Conservation (phyloP, 225 moss, liverwort and hornwort genomes). For the Polytrichum commune region DNA sequence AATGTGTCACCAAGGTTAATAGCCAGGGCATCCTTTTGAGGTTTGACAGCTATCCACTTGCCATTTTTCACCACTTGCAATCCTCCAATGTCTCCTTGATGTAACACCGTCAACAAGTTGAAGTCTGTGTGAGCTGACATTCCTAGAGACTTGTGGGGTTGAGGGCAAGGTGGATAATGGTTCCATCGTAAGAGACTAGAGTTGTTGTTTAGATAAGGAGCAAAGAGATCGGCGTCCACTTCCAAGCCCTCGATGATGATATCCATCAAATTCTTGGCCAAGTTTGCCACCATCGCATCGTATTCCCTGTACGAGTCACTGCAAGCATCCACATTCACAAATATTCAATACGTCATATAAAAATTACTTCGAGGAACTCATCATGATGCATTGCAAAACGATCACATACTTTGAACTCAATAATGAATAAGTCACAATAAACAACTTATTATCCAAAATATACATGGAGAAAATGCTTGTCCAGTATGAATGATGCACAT, state of each 20-base stretch:
- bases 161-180: constrained; percentile 50
- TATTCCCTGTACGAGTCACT: constrained; percentile 39
- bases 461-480: too few relatives aligned
- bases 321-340: constrained; percentile 2
- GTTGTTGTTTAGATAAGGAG: constrained; percentile 12
- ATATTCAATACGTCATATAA: not conserved
- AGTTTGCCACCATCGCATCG: constrained; percentile 12
- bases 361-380: too few relatives aligned
- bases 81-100: constrained; percentile 48
- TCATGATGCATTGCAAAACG: too few relatives aligned
- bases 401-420: too few relatives aligned
- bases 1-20: constrained; percentile 55
- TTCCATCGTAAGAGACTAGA: constrained; percentile 41
- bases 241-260: constrained; percentile 34
- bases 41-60: constrained; percentile 40
- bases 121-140: constrained; percentile 48
- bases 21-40: constrained; percentile 38
- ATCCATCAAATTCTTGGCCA: constrained; percentile 28
- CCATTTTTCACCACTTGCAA: constrained; percentile 45
- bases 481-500: too few relatives aligned
- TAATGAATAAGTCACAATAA: too few relatives aligned
- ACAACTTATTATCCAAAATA: too few relatives aligned
- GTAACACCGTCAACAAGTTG: constrained; percentile 50
- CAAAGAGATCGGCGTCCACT: constrained; percentile 21
- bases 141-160: constrained; percentile 47